These are phyloP conservation scores for Urochloa ruziziensis DNA, from an alignment of 176 grass and related monocot species.

Conservation along the genomic window DNA sequence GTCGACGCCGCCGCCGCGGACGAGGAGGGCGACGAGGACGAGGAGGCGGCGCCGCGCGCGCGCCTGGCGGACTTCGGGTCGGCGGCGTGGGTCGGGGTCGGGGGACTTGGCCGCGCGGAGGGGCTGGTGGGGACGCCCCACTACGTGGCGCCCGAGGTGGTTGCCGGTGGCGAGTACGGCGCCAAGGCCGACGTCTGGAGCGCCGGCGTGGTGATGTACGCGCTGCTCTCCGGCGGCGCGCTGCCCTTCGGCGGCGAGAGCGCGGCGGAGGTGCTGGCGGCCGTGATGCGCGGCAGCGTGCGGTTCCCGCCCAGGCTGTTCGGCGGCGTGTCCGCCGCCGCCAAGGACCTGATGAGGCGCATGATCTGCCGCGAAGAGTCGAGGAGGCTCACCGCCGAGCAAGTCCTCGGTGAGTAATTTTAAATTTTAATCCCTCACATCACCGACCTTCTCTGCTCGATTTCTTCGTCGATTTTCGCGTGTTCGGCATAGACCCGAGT, in stretches of 20 bases:
- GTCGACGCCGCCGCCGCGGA: constrained; percentile 30
- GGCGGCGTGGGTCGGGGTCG: constrained; percentile 50
- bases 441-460: neutral
- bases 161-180: constrained; percentile 63
- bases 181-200: constrained; percentile 89
- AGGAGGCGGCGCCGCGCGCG: constrained; percentile 12
- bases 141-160: constrained; percentile 85
- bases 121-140: constrained; percentile 78
- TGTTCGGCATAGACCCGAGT: neutral
- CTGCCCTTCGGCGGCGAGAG: constrained; percentile 72
- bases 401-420: constrained; percentile 75
- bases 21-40: neutral
- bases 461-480: too few species aligned
- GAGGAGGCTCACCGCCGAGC: constrained; percentile 74
- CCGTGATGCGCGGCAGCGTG: constrained; percentile 51
- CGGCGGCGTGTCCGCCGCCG: constrained; percentile 50
- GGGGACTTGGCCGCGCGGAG: constrained; percentile 41
- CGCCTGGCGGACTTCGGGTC: constrained; percentile 83
- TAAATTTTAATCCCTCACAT: too few species aligned
- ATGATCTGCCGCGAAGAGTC: constrained; percentile 72
- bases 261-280: constrained; percentile 58
- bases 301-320: constrained; percentile 64
- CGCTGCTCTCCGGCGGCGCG: constrained; percentile 75
- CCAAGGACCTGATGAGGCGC: constrained; percentile 81
- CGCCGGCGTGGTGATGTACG: constrained; percentile 82